Conservation (phyloP, 2,329 filamentous ascomycete genomes). For the Phaeosphaeriaceae sp. region DNA sequence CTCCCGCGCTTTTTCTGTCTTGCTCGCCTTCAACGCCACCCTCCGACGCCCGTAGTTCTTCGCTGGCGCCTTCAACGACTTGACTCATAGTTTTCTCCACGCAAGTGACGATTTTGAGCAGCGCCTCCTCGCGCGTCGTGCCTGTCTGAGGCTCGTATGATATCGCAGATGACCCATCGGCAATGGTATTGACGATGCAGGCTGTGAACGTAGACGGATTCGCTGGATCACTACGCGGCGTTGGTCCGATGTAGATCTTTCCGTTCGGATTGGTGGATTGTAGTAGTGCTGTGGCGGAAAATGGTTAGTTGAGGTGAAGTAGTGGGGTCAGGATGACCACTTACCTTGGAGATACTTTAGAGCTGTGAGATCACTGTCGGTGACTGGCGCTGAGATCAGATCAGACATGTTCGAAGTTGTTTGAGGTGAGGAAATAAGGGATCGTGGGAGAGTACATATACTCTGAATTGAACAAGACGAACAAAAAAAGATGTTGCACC, state of each 20-base stretch:
- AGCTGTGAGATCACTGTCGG: not conserved
- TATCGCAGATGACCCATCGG: not conserved
- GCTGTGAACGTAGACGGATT: not conserved
- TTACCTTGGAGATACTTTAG: not conserved
- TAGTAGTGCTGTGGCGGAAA: not conserved
- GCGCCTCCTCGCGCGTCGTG: not conserved
- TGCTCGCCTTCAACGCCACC: not conserved
- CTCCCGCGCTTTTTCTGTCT: not conserved
- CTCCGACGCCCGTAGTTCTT: not conserved
- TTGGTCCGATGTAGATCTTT: not conserved
- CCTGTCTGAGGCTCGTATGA: not conserved
- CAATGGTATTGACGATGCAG: not conserved
- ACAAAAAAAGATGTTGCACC: too few species aligned
- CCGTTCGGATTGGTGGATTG: not conserved
- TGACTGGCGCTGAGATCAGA: not conserved
- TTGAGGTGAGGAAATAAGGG: too few species aligned
- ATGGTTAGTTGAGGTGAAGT: not conserved
- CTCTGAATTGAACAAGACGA: too few species aligned
- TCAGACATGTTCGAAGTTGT: too few species aligned
- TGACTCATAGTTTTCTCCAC: not conserved
- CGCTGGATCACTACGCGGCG: not conserved
- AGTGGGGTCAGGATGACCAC: not conserved
- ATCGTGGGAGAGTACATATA: too few species aligned
- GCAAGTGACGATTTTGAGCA: not conserved
- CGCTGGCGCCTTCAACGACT: not conserved